These are phyloP conservation scores for Nicotiana knightiana DNA, from an alignment of 257 asterid species.

Conservation along the genomic window DNA sequence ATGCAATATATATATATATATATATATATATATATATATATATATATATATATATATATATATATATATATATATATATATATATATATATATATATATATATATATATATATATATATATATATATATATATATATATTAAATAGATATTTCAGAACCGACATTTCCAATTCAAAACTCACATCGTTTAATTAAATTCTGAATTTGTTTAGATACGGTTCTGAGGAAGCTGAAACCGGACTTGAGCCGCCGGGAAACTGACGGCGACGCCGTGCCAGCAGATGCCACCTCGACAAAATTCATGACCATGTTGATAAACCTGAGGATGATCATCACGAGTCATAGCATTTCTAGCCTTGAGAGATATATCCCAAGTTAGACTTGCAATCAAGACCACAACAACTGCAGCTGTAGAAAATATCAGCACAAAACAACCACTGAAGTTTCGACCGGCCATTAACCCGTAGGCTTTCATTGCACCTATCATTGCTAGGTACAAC, in stretches of 20 bases:
- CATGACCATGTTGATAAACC: conserved; percentile 35
- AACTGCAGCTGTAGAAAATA: conserved; percentile 58
- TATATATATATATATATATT: too few species aligned
- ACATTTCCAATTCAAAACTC: not conserved
- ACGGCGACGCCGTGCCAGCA: conserved; percentile 99
- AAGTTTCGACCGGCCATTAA: conserved; percentile 58
- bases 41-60: too few species aligned
- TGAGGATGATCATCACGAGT: conserved; percentile 2
- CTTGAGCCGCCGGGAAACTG: conserved; percentile 82
- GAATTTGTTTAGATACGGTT: not conserved
- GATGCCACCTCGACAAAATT: conserved; percentile 91
- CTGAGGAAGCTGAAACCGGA: conserved; percentile 78
- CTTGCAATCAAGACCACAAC: conserved; percentile 47
- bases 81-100: too few species aligned
- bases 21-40: too few species aligned
- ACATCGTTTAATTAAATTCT: not conserved
- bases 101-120: too few species aligned
- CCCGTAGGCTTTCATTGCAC: conserved; percentile 69
- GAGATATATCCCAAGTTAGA: conserved; percentile 72
- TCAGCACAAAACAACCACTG: conserved; percentile 61
- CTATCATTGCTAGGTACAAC: conserved; percentile 55
- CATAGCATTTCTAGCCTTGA: conserved; percentile 62
- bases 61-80: too few species aligned
- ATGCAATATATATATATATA: too few species aligned
- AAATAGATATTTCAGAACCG: not conserved